A percentile compares a stretch with the other conserved stretches of the same genome.
Evolutionary conservation across 208 protist species (phyloP).

Genomic region (Acanthamoeba quina): DNA sequence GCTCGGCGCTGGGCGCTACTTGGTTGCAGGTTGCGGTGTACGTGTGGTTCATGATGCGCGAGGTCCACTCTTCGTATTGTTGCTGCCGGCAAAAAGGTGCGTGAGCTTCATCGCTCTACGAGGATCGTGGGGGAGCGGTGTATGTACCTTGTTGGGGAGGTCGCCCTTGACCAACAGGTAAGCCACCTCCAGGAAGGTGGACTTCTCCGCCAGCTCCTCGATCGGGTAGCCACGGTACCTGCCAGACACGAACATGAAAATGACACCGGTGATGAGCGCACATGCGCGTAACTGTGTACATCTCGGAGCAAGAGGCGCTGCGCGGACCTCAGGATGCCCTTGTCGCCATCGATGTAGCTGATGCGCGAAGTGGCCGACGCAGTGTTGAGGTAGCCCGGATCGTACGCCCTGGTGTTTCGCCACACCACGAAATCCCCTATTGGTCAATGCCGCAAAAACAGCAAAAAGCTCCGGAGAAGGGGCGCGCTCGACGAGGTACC

Average conservation of each 20-base stretch:
- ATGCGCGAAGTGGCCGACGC: conserved; percentile 81
- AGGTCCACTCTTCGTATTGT: conserved; percentile 78
- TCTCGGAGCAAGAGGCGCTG: not conserved
- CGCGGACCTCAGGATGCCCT: conserved; percentile 84
- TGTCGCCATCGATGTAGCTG: conserved; percentile 88
- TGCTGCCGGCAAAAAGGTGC: not conserved
- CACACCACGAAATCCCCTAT: too few species aligned
- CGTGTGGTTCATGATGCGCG: conserved; percentile 85
- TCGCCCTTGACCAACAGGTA: conserved; percentile 85
- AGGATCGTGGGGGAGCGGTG: not conserved
- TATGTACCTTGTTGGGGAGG: conserved; percentile 84
- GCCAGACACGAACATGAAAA: not conserved
- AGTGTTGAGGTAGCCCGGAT: conserved; percentile 84
- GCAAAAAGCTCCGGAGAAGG: not conserved
- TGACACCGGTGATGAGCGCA: not conserved
- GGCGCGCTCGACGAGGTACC: conserved; percentile 41
- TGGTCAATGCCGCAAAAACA: not conserved
- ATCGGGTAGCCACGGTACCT: conserved; percentile 87
- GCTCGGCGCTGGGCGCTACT: not conserved
- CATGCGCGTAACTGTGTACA: not conserved
- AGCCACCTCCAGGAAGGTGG: conserved; percentile 82
- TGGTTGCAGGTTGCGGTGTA: too few species aligned
- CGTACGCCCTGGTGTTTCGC: conserved; percentile 71
- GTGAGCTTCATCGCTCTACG: not conserved
- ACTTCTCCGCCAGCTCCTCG: conserved; percentile 85